A percentile compares a stretch with the other conserved stretches of the same genome.
Conservation (phyloP, 208 protist genomes). For the Leishmania amazonensis region DNA sequence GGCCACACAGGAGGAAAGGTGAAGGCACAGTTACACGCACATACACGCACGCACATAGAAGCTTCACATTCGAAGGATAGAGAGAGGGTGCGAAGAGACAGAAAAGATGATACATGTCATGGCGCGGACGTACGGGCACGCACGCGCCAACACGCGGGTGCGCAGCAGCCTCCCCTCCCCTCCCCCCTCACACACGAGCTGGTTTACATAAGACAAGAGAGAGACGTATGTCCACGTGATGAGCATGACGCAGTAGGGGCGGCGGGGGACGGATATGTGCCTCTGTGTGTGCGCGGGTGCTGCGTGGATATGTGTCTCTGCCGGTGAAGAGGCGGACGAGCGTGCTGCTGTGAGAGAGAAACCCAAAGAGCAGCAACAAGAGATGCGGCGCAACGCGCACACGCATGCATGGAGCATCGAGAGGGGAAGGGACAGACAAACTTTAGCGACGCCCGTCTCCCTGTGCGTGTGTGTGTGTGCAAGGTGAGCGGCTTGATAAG, state of each 20-base stretch:
- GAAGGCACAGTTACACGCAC: neutral
- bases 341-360: no score
- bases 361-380: neutral
- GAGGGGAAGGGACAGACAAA: neutral
- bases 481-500: neutral
- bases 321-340: no score
- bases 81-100: conserved; percentile 3
- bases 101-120: neutral
- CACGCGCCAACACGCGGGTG: no score
- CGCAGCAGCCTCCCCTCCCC: no score
- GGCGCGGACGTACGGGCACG: no score
- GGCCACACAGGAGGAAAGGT: neutral
- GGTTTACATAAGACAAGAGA: no score
- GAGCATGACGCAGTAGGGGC: neutral
- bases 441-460: neutral
- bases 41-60: neutral
- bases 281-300: neutral
- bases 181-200: neutral
- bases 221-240: neutral
- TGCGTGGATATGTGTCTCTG: neutral
- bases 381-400: neutral
- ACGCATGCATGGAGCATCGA: neutral
- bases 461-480: neutral
- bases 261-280: neutral
- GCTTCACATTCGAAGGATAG: neutral